phyloP scores from a whole-genome alignment of 306 rosid genomes.

The Prunus kanzakura region DNA sequence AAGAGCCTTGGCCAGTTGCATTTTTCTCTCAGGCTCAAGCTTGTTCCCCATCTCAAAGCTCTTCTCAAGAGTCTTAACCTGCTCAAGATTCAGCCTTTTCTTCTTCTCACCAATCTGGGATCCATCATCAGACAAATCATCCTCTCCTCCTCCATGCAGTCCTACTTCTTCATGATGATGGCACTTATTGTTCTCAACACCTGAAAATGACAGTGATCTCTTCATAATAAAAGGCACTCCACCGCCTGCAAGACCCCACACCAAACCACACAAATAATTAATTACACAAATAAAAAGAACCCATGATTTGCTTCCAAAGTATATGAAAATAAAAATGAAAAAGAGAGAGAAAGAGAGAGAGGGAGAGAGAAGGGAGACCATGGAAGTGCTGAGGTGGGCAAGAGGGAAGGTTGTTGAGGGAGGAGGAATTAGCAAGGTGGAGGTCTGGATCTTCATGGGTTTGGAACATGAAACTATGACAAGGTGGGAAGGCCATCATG shows the following conservation, averaged over 20 bases:
- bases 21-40: conserved; percentile 90
- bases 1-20: conserved; percentile 77
- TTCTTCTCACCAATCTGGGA: conserved; percentile 85
- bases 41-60: conserved; percentile 90
- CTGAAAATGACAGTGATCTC: conserved; percentile 88
- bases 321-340: background rate
- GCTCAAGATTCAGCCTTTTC: conserved; percentile 77
- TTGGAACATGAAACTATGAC: conserved; percentile 79
- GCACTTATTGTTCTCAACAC: conserved; percentile 44
- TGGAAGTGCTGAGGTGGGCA: conserved; percentile 63
- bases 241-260: conserved; percentile 31
- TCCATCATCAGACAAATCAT: conserved; percentile 86
- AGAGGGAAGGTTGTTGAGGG: conserved; percentile 40
- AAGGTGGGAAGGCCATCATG: conserved; percentile 63
- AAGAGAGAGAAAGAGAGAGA: background rate
- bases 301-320: no score
- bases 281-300: background rate
- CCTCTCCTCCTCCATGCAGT: conserved; percentile 44
- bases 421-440: conserved; percentile 20
- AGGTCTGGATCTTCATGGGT: conserved; percentile 51
- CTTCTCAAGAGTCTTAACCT: conserved; percentile 88
- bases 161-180: background rate
- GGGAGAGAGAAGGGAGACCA: conserved; percentile 30
- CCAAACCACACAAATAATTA: background rate
- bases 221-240: conserved; percentile 64